Evolutionary conservation across 768 basidiomycete genomes (phyloP).

Genomic region (Cystobasidium ongulense): DNA sequence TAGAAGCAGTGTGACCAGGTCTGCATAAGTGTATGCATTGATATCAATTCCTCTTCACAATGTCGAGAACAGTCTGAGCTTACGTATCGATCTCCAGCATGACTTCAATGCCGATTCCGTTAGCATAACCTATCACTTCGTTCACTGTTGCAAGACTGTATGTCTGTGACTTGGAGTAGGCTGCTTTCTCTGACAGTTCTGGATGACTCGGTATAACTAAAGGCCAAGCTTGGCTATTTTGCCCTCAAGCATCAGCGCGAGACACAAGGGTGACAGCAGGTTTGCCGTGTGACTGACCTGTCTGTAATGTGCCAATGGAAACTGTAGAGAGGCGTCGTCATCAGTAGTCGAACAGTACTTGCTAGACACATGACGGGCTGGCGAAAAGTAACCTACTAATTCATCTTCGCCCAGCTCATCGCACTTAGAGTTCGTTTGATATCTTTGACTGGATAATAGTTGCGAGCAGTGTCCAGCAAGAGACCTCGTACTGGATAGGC

Average conservation of each 20-base stretch:
- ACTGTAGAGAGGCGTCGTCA: background rate
- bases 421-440: slow-evolving; percentile 64
- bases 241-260: background rate
- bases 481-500: slow-evolving; percentile 52
- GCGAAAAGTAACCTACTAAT: slow-evolving; percentile 46
- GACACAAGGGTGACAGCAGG: background rate
- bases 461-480: slow-evolving; percentile 70
- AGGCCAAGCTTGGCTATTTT: slow-evolving; percentile 56
- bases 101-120: slow-evolving; percentile 67
- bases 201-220: slow-evolving; percentile 58
- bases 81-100: slow-evolving; percentile 49
- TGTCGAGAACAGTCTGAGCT: too few relatives aligned
- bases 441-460: slow-evolving; percentile 54
- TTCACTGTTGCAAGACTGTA: slow-evolving; percentile 57
- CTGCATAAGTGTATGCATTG: slow-evolving; percentile 64
- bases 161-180: slow-evolving; percentile 54
- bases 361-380: too few relatives aligned
- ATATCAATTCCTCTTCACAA: background rate
- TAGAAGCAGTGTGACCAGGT: slow-evolving; percentile 69
- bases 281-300: slow-evolving; percentile 40
- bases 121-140: slow-evolving; percentile 61
- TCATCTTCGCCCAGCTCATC: slow-evolving; percentile 72
- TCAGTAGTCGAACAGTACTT: too few relatives aligned
- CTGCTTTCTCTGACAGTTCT: slow-evolving; percentile 55
- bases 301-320: slow-evolving; percentile 64